Evolutionary conservation across 1,139 yeast genomes (phyloP), one percentile per base, ranked within the genome.

Genomic region (Geotrichum restrictum): DNA sequence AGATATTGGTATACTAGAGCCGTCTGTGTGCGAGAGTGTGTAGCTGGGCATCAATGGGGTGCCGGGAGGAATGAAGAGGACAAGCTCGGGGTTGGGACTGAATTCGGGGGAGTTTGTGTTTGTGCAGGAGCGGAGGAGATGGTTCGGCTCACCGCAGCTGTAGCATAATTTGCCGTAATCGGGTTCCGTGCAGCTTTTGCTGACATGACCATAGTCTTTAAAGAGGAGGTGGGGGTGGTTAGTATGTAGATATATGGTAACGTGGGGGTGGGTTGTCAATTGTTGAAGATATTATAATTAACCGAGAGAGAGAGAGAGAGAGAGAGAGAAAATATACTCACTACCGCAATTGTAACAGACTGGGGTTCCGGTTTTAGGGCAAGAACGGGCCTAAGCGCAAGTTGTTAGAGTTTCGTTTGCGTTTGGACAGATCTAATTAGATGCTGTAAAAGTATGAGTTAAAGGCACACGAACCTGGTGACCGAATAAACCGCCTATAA

Each of bases 131-230:
- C 56, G 13, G 47, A 40, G 14, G 53, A 43, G 22, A 76, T 89
- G 97, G 55, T 96, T 96, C 60, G 83, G 76, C 68, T 83, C 82
- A 61, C 88, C 87, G 72, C 97, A 89, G 70, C 85, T 85, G 83
- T 82, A 89, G 74, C 97, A 89, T 7, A 68, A 52, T 61, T 69
- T 68, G 50, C 66, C 71, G 52, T 62, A 62, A 33, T 63, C 61
- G 27, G 69, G 71, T 56, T 66, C 77, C 50, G 74, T 69, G 73
- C 97, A 89, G 69, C 81, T 82, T 72, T 82, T 87, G 59, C 95
- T 84, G 63, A 87, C 77, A 76, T 88, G 96, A 53, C 96, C 95
- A 53, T 64, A 63, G 44, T 62, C 47, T 43, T 4, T 7, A 43
- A 19, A 14, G 29, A 24, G 7, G 33, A 22, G 44, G 10, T 40